A percentile compares a stretch with the other conserved stretches of the same genome.
phyloP scores from a whole-genome alignment of 768 basidiomycete species.

The Russula virescens region DNA sequence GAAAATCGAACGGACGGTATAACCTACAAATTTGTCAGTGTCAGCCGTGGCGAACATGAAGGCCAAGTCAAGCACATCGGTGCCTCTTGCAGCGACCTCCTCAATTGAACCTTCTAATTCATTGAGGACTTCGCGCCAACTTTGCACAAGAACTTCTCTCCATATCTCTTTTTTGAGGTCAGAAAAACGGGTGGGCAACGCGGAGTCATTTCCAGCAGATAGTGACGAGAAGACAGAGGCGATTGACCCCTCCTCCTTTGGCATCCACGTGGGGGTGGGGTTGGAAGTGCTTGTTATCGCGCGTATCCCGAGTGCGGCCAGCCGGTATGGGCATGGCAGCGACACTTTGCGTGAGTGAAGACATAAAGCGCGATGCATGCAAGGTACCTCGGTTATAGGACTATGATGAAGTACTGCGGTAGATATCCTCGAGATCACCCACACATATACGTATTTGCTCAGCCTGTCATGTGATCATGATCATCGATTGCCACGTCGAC shows the following conservation, averaged over 20 bases:
- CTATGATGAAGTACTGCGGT: too few relatives aligned
- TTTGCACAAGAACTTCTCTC: conserved; percentile 39
- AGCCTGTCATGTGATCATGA: too few relatives aligned
- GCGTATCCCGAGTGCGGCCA: background rate
- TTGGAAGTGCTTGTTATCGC: background rate
- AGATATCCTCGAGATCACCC: too few relatives aligned
- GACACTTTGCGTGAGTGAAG: background rate
- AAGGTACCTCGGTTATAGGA: background rate
- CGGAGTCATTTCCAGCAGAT: conserved; percentile 34
- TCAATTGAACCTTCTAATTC: conserved; percentile 44
- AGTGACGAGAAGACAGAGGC: conserved; percentile 44
- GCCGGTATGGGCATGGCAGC: background rate
- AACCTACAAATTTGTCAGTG: conserved; percentile 32
- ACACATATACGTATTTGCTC: too few relatives aligned
- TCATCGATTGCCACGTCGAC: too few relatives aligned
- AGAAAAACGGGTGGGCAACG: conserved; percentile 51
- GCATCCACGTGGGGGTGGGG: background rate
- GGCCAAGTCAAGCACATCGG: conserved; percentile 35
- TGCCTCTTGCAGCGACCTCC: conserved; percentile 44
- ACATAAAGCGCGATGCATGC: background rate
- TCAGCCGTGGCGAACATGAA: background rate
- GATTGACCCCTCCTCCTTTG: conserved; percentile 38
- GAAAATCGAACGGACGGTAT: conserved; percentile 46
- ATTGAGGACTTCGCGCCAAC: conserved; percentile 51
- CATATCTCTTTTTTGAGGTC: conserved; percentile 54